Conservation (phyloP, 306 rosid genomes). For the Ormosia semicastrata region DNA sequence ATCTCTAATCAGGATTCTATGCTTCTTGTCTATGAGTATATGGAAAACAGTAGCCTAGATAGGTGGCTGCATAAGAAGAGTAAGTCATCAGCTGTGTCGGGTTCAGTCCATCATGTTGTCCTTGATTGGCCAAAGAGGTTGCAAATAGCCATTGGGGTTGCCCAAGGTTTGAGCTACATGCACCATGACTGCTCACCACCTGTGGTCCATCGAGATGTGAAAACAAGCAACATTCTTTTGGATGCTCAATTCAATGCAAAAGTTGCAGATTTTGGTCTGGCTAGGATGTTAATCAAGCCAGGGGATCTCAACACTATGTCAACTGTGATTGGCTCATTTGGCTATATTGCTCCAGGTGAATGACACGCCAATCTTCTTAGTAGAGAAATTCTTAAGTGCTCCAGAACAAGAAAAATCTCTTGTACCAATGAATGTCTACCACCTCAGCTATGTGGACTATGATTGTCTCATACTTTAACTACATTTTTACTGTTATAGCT, state of each 20-base stretch:
- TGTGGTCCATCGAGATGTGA: conserved; percentile 73
- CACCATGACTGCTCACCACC: conserved; percentile 74
- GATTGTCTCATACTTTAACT: too few species aligned
- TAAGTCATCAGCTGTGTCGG: conserved; percentile 25
- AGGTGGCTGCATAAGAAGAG: conserved; percentile 55
- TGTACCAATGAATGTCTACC: too few species aligned
- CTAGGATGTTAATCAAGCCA: conserved; percentile 61
- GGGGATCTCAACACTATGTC: conserved; percentile 77
- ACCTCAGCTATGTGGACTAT: too few species aligned
- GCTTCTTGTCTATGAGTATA: conserved; percentile 81
- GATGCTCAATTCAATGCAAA: conserved; percentile 72
- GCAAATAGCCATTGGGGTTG: conserved; percentile 65
- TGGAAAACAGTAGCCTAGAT: conserved; percentile 70
- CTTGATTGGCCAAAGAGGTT: conserved; percentile 70
- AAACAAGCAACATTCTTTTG: conserved; percentile 78
- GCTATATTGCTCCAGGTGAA: conserved; percentile 95
- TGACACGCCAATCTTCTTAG: not conserved
- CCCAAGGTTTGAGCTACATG: conserved; percentile 85
- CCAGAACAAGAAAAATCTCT: too few species aligned
- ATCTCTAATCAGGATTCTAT: conserved; percentile 52
- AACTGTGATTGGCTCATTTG: conserved; percentile 75
- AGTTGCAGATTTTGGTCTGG: conserved; percentile 88
- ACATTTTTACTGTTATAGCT: too few species aligned
- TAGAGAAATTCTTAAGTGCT: too few species aligned
- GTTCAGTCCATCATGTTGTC: conserved; percentile 17